Percentiles rank a stretch among this genome's conserved stretches.
Conservation (phyloP, 768 basidiomycete genomes). For the Chlorophyllum brunneum region DNA sequence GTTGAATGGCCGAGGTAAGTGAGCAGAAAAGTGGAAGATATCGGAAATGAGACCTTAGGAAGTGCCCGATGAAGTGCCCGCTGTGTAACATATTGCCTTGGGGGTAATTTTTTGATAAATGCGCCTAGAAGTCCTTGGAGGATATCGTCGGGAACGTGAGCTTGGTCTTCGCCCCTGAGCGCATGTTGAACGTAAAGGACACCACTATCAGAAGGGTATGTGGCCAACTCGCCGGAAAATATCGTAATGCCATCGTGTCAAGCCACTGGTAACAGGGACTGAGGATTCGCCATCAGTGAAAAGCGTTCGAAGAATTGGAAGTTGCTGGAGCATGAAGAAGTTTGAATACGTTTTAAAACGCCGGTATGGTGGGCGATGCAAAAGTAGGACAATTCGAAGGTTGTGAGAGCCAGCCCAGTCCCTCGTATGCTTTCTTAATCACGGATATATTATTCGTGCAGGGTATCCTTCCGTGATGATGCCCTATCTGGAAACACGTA, state of each 20-base stretch:
- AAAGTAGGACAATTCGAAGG: no score
- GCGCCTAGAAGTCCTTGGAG: no score
- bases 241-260: not conserved
- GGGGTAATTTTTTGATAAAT: not conserved
- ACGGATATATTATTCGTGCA: no score
- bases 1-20: not conserved
- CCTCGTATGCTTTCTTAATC: no score
- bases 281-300: no score
- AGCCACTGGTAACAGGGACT: not conserved
- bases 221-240: not conserved
- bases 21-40: not conserved
- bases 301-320: no score
- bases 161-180: not conserved
- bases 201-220: constrained; percentile 1
- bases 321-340: no score
- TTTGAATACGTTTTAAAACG: no score
- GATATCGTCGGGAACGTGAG: constrained; percentile 1
- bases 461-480: no score
- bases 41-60: not conserved
- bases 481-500: no score
- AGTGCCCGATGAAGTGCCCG: not conserved
- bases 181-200: not conserved
- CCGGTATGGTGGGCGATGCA: no score
- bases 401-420: no score
- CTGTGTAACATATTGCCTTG: not conserved